Conservation (phyloP, 768 basidiomycete genomes). For the Pulveroboletus sp. region DNA sequence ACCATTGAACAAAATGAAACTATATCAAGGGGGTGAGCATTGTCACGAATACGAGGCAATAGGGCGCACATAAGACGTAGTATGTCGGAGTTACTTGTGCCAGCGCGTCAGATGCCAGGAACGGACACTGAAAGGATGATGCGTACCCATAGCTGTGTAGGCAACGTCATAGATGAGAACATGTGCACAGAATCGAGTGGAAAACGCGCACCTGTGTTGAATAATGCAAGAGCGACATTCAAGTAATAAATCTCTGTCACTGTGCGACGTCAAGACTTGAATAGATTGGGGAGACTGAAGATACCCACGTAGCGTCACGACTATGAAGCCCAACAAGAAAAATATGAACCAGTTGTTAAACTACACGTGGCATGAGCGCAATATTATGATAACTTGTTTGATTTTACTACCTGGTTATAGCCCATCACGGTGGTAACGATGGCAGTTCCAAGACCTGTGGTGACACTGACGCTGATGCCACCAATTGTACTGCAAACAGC, state of each 20-base stretch:
- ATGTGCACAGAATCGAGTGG: not conserved
- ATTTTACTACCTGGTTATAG: constrained; percentile 61
- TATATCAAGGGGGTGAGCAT: not conserved
- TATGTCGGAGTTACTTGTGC: constrained; percentile 75
- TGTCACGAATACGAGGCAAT: not conserved
- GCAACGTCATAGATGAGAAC: not conserved
- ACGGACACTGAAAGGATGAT: not conserved
- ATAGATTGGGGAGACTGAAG: not conserved
- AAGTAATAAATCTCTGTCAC: constrained; percentile 93
- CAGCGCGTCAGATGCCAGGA: constrained; percentile 16
- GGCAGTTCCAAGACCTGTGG: constrained; percentile 87
- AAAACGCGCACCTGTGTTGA: constrained; percentile 70
- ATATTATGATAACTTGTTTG: not conserved
- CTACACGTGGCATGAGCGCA: constrained; percentile 33
- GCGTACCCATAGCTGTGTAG: constrained; percentile 60
- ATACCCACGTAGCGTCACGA: constrained; percentile 68
- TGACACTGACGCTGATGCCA: constrained; percentile 90
- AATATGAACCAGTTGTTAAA: constrained; percentile 93
- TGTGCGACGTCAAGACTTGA: constrained; percentile 24
- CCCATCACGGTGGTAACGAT: constrained; percentile 78
- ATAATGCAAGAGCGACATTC: constrained; percentile 92
- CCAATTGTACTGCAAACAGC: constrained; percentile 95
- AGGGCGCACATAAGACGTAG: constrained; percentile 69
- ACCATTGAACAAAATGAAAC: constrained; percentile 84
- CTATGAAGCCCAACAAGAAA: constrained; percentile 79